Evolutionary conservation across 139 green algal genomes (phyloP), one percentile per base, ranked within the genome.

Genomic region (Micractinium conductrix): DNA sequence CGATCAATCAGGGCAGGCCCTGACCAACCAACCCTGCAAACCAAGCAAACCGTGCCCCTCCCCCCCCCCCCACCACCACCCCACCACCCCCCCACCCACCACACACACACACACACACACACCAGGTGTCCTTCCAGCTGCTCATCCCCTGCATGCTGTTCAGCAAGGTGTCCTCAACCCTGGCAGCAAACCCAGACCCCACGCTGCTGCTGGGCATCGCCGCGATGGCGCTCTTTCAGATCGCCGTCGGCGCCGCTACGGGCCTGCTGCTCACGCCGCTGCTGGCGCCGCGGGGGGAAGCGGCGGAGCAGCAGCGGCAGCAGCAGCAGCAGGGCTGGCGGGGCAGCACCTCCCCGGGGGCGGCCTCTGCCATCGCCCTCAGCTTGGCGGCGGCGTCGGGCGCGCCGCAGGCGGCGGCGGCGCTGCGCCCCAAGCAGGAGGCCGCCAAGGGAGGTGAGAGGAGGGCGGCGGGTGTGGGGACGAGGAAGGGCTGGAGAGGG

Each of bases 121-220:
- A 72, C 53, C 88, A 93, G 90, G 82, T 93, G 37, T 87, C 91
- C 24, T 95, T 92, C 72, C 85, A 92, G 33, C 45, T 93, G 22
- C 67, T 94, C 48, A 90, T 95, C 50, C 92, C 92, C 26, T 87
- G 75, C 72, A 93, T 94, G 86, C 86, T 95, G 26, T 94, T 94
- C 79, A 87, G 80, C 50, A 92, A 92, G 78, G 89, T 93, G 53
- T 87, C 88, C 2, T 75, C 74, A n/a, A 94, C 89, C 30, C 65
- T 94, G 30, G 67, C 84, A 0, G 44, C 69, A 19, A 44, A 74
- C 22, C 81, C 82, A 3, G 45, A 86, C 72, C 21, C 38, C 3
- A 53, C 70, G 24, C 80, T 93, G 60, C 71, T 90, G 62, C 14
- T 86, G 26, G 76, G 62, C 65, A 85, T 88, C 26, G 82, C 78